Evolutionary conservation across 192 early-diverging fungal genomes (phyloP).

Genomic region (Rhizoclosmatium sp.): DNA sequence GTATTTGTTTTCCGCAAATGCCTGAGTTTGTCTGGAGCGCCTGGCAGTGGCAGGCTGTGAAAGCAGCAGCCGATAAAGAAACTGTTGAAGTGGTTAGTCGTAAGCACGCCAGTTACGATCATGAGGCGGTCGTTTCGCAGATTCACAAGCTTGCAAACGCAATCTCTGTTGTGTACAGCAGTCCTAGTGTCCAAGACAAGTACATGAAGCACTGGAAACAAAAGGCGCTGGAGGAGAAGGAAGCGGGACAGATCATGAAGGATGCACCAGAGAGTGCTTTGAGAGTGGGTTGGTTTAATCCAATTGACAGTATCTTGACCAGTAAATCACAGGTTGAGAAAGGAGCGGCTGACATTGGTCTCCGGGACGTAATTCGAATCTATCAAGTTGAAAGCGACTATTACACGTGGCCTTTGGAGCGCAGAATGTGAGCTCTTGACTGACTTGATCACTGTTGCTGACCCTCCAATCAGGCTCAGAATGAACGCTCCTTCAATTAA

Average conservation of each 20-base stretch:
- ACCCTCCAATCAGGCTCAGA: constrained; percentile 48
- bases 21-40: neutral
- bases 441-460: constrained; percentile 1
- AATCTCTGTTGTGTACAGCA: neutral
- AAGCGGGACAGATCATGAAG: constrained; percentile 14
- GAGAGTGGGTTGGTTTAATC: neutral
- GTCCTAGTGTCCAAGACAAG: constrained; percentile 4
- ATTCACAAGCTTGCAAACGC: neutral
- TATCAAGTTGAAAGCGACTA: constrained; percentile 79
- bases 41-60: neutral
- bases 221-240: neutral
- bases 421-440: constrained; percentile 63
- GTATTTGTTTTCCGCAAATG: neutral
- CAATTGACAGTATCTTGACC: neutral
- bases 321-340: constrained; percentile 15
- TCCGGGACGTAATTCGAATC: constrained; percentile 57
- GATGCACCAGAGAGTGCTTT: constrained; percentile 5
- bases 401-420: constrained; percentile 79
- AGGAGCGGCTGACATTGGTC: constrained; percentile 11
- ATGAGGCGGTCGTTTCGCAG: neutral
- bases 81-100: neutral
- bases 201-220: constrained; percentile 20
- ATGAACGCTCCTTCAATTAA: constrained; percentile 72
- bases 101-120: neutral
- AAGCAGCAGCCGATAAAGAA: neutral